Conservation (phyloP, 495 filamentous ascomycete genomes). For the Podospora sp. region DNA sequence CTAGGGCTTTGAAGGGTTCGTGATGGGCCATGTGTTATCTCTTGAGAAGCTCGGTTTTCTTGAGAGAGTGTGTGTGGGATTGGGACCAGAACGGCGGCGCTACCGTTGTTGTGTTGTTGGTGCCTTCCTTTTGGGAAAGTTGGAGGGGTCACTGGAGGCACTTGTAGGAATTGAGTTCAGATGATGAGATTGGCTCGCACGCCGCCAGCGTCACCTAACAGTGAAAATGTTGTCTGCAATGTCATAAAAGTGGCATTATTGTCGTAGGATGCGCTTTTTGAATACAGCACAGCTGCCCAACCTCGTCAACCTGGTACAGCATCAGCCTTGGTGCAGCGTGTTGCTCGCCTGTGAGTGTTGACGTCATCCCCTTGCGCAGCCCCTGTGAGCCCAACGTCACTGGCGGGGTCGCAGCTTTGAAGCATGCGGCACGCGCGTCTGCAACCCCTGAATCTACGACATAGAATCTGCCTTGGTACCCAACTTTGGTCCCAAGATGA, state of each 20-base stretch:
- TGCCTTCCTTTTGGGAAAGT: not conserved
- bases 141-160: not conserved
- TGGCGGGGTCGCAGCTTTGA: not conserved
- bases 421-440: not conserved
- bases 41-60: not conserved
- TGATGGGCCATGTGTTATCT: conserved; percentile 45
- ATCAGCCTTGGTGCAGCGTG: not conserved
- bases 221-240: not conserved
- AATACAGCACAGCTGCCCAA: not conserved
- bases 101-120: not conserved
- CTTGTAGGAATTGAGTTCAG: not conserved
- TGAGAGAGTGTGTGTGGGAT: not conserved
- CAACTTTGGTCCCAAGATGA: not conserved
- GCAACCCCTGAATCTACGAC: not conserved
- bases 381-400: conserved; percentile 2
- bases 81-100: not conserved
- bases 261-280: not conserved
- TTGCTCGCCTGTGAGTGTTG: conserved; percentile 3
- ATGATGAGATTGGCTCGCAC: not conserved
- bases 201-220: conserved; percentile 1
- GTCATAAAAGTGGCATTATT: not conserved
- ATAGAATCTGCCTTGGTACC: not conserved
- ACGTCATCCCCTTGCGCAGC: conserved; percentile 13
- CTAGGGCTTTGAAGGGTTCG: conserved; percentile 73
- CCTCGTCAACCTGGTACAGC: not conserved